phyloP scores from a whole-genome alignment of 2,329 filamentous ascomycete genomes.

The Aplosporella prunicola region DNA sequence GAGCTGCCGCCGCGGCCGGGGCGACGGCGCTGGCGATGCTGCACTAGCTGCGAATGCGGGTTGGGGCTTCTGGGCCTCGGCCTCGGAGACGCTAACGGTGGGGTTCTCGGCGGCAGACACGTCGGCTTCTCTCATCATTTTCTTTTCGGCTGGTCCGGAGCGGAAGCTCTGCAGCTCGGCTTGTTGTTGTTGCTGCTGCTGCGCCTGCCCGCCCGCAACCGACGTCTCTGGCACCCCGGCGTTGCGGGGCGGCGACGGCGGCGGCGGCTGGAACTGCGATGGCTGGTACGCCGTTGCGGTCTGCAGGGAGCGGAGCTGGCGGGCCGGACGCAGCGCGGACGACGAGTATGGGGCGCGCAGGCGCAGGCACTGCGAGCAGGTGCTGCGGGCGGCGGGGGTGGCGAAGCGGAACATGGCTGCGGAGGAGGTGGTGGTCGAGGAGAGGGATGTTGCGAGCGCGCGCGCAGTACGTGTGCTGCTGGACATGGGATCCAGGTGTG shows the following conservation, averaged over 20 bases:
- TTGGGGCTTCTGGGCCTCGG: slow-evolving; percentile 58
- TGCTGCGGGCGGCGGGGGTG: slow-evolving; percentile 15
- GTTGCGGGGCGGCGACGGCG: slow-evolving; percentile 50
- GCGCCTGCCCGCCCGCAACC: slow-evolving; percentile 44
- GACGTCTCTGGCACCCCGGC: slow-evolving; percentile 51
- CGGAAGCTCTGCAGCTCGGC: slow-evolving; percentile 30
- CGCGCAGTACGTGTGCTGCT: no score
- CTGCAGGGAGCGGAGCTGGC: slow-evolving; percentile 42
- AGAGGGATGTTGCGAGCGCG: no score
- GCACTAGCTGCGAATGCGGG: slow-evolving; percentile 19
- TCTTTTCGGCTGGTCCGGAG: slow-evolving; percentile 13
- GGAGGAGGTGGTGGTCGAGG: no score
- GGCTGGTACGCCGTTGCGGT: slow-evolving; percentile 57
- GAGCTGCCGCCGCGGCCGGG: slow-evolving; percentile 51
- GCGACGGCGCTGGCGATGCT: slow-evolving; percentile 15
- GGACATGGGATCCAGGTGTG: no score
- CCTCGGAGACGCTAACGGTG: slow-evolving; percentile 47
- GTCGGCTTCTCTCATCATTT: no score
- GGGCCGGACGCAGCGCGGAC: slow-evolving; percentile 24
- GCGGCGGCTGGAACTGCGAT: slow-evolving; percentile 46
- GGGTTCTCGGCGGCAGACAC: slow-evolving; percentile 1
- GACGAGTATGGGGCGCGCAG: no score
- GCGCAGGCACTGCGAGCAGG: slow-evolving; percentile 18
- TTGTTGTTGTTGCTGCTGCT: slow-evolving; percentile 39
- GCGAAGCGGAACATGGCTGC: slow-evolving; percentile 11